Conservation (phyloP, 306 rosid species). For the Cyamopsis tetragonoloba region DNA sequence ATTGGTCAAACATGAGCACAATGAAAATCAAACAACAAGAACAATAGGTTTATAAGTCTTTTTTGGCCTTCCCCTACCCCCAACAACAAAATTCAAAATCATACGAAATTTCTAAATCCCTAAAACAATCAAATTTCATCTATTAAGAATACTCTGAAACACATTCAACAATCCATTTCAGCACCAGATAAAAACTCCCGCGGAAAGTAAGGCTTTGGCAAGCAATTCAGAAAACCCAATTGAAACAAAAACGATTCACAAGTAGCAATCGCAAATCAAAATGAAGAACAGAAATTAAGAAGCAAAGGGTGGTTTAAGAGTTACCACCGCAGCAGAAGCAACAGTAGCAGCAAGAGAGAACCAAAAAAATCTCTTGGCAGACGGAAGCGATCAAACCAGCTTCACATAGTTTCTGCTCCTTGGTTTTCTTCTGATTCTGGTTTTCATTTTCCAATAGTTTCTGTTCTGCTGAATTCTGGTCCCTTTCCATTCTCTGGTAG, state of each 20-base stretch:
- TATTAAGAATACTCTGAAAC: not conserved
- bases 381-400: not conserved
- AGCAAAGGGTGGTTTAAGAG: not conserved
- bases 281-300: not conserved
- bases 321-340: constrained; percentile 53
- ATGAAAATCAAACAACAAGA: too few relatives aligned
- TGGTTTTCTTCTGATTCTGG: not conserved
- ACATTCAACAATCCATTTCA: not conserved
- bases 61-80: too few relatives aligned
- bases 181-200: not conserved
- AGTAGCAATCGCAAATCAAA: not conserved
- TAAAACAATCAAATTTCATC: too few relatives aligned
- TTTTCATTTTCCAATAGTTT: constrained; percentile 24
- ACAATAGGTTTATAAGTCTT: too few relatives aligned
- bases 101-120: not conserved
- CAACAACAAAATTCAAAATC: not conserved
- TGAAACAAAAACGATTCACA: not conserved
- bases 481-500: constrained; percentile 28
- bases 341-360: constrained; percentile 47
- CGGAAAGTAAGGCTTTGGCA: not conserved
- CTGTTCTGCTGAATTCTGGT: constrained; percentile 11
- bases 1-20: not conserved
- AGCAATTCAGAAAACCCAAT: constrained; percentile 9
- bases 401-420: not conserved
- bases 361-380: constrained; percentile 22